Evolutionary conservation across 192 early-diverging fungal genomes (phyloP).

Genomic region (Backusella morwellensis): DNA sequence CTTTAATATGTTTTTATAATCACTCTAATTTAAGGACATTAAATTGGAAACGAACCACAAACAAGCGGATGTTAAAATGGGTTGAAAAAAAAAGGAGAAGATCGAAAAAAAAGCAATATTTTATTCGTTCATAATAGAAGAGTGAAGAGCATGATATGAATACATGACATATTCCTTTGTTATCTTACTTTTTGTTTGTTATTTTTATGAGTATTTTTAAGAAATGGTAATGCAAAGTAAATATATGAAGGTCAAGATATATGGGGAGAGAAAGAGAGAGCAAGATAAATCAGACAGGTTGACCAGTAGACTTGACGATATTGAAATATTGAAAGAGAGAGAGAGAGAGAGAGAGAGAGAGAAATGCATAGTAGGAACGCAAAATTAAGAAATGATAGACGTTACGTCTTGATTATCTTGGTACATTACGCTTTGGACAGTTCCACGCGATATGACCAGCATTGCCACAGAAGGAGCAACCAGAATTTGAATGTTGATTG

Average conservation of each 20-base stretch:
- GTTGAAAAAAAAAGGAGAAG: background rate
- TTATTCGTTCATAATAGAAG: background rate
- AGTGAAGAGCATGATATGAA: background rate
- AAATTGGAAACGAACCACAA: background rate
- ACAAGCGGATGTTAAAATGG: background rate
- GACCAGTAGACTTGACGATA: too few species aligned
- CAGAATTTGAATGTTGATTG: background rate
- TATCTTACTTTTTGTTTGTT: background rate
- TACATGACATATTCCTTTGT: too few species aligned
- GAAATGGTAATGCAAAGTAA: background rate
- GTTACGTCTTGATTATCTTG: background rate
- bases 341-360: too few species aligned
- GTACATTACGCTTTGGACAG: slow-evolving; percentile 30
- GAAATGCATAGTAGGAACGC: too few species aligned
- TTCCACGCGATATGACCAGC: slow-evolving; percentile 29
- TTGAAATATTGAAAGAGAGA: background rate
- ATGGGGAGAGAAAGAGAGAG: background rate
- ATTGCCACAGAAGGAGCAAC: slow-evolving; percentile 26
- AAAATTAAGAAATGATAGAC: too few species aligned
- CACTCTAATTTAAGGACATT: background rate
- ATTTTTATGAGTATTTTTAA: background rate
- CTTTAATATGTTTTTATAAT: background rate
- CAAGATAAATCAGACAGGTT: background rate
- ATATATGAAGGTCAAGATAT: background rate
- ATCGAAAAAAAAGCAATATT: background rate